Conservation (phyloP, 2,329 filamentous ascomycete species). For the Ploettnerulaceae sp. region DNA sequence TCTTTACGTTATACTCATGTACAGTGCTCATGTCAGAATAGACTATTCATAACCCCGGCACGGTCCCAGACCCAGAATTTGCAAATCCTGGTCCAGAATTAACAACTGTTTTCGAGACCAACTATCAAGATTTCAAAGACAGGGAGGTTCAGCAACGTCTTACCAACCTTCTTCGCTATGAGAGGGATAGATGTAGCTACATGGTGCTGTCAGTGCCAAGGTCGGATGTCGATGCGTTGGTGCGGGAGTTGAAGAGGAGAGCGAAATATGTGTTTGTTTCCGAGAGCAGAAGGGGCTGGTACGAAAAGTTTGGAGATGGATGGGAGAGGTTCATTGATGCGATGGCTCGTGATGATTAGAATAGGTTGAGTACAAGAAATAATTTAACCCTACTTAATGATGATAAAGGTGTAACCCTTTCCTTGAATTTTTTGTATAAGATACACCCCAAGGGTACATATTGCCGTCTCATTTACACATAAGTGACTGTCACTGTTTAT, state of each 20-base stretch:
- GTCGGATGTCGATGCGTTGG: neutral
- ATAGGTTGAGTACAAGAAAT: too few relatives aligned
- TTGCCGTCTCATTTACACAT: too few relatives aligned
- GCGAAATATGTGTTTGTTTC: slow-evolving; percentile 6
- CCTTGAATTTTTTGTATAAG: too few relatives aligned
- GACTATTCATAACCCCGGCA: slow-evolving; percentile 20
- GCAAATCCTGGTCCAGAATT: slow-evolving; percentile 13
- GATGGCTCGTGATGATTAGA: neutral
- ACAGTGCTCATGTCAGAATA: too few relatives aligned
- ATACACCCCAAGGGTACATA: too few relatives aligned
- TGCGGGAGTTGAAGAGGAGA: slow-evolving; percentile 2
- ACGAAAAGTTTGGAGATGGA: slow-evolving; percentile 5
- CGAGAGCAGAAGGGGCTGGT: slow-evolving; percentile 6
- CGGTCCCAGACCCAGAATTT: slow-evolving; percentile 14
- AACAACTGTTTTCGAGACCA: slow-evolving; percentile 12
- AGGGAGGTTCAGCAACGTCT: slow-evolving; percentile 3
- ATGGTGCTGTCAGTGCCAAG: slow-evolving; percentile 6
- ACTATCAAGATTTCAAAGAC: slow-evolving; percentile 7
- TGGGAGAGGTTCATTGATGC: slow-evolving; percentile 7
- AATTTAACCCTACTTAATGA: too few relatives aligned
- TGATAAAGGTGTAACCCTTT: too few relatives aligned
- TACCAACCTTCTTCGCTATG: slow-evolving; percentile 5
- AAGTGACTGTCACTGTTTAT: too few relatives aligned
- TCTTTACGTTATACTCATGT: too few relatives aligned
- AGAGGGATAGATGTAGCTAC: slow-evolving; percentile 5